A percentile compares a stretch with the other conserved stretches of the same genome.
Evolutionary conservation across 441 rosid genomes (phyloP).

Genomic region (Mallotus repandus): DNA sequence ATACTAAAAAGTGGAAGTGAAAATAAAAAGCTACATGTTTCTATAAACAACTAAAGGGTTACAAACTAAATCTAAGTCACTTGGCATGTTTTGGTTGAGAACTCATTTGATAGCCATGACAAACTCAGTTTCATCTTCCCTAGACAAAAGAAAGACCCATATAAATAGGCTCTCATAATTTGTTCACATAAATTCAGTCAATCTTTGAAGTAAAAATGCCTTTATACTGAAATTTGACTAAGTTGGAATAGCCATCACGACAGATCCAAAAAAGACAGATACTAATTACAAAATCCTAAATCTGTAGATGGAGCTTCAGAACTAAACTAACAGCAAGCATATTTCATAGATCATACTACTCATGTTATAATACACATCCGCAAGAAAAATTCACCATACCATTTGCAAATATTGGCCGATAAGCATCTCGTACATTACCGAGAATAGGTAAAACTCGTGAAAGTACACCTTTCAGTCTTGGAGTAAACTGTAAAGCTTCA

Average conservation of each 20-base stretch:
- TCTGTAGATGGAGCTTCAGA: background rate
- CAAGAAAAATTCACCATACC: slow-evolving; percentile 44
- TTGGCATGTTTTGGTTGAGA: background rate
- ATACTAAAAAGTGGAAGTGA: background rate
- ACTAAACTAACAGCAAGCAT: slow-evolving; percentile 4
- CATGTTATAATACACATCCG: slow-evolving; percentile 2
- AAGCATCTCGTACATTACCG: slow-evolving; percentile 86
- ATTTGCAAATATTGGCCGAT: slow-evolving; percentile 91
- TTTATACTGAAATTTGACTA: background rate
- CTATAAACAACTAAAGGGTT: background rate
- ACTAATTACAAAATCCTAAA: background rate
- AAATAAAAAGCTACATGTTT: background rate
- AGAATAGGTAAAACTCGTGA: slow-evolving; percentile 87
- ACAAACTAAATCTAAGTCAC: background rate
- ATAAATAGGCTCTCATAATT: background rate
- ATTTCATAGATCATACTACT: slow-evolving; percentile 8
- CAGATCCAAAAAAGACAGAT: background rate
- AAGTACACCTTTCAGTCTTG: slow-evolving; percentile 85
- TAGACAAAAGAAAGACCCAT: background rate
- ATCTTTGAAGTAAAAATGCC: background rate
- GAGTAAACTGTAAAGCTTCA: slow-evolving; percentile 96
- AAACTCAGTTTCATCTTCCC: background rate
- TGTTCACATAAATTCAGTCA: background rate
- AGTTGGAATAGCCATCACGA: background rate
- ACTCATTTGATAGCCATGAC: background rate